These are phyloP conservation scores for Ophiostoma novo-ulmi DNA, from an alignment of 2,329 filamentous ascomycete species.

Conservation along the genomic window DNA sequence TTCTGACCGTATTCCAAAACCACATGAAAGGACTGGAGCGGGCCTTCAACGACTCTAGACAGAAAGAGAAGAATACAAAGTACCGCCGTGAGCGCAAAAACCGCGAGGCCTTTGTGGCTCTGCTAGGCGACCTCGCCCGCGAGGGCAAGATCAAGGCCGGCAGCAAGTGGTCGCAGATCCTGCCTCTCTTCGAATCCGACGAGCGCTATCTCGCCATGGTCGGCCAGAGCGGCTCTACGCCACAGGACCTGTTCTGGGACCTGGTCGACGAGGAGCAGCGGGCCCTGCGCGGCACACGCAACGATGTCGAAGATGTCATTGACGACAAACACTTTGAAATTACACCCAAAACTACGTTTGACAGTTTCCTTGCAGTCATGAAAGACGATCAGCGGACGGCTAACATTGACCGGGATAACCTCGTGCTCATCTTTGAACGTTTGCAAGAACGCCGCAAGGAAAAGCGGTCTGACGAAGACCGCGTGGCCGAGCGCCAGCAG, in stretches of 20 bases:
- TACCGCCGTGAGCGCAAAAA: conserved; percentile 78
- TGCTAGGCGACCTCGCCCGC: conserved; percentile 68
- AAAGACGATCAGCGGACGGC: conserved; percentile 81
- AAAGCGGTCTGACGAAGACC: conserved; percentile 78
- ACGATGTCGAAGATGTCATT: conserved; percentile 80
- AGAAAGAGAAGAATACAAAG: conserved; percentile 78
- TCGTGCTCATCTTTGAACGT: conserved; percentile 78
- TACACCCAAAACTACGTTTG: conserved; percentile 75
- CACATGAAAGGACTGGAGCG: conserved; percentile 92
- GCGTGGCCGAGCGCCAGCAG: conserved; percentile 77
- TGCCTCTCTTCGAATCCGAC: conserved; percentile 70
- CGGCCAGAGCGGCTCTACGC: conserved; percentile 76
- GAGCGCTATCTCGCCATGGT: conserved; percentile 77
- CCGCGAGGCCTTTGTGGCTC: conserved; percentile 70
- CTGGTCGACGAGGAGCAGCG: conserved; percentile 89
- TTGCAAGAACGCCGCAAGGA: conserved; percentile 85
- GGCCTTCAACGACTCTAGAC: conserved; percentile 82
- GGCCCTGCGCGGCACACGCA: conserved; percentile 71
- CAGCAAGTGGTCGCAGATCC: conserved; percentile 81
- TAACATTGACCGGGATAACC: conserved; percentile 74
- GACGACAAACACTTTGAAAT: conserved; percentile 92
- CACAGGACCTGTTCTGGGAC: conserved; percentile 94
- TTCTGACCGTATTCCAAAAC: conserved; percentile 87
- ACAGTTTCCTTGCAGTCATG: conserved; percentile 80
- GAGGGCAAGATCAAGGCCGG: conserved; percentile 82